Evolutionary conservation across 83 land plant genomes (phyloP), one percentile per base, ranked within the genome.

Genomic region (Thuja plicata): DNA sequence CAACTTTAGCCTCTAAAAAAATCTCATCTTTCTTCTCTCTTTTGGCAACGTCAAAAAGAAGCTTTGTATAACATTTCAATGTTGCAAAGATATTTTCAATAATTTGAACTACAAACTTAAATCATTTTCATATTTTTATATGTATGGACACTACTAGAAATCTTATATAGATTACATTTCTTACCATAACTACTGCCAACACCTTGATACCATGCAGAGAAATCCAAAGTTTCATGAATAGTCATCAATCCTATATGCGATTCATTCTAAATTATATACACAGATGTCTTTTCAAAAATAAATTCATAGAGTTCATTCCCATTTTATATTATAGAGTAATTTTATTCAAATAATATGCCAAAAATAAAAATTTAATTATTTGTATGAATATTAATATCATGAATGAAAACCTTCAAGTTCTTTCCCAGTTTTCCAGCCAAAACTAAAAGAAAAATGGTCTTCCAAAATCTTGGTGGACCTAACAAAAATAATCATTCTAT

Each of bases 391-490:
- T 5, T 3, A 43, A 60, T 37, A 24, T 62, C 70, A 62, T 24
- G n/a, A 5, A 21, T 30, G 32, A 62, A 52, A 60, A 95, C 96
- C 95, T 95, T 94, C 17, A 95, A 86, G 80, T 48, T 55, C 13
- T 92, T 91, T 89, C 93, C 95, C 82, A 95, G 81, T 77, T 95
- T 95, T 21, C 94, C 95, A 12, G 97, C 97, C 79, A 95, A 86
- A 6, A 95, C 97, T 48, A 95, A 87, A 55, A 95, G 89, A 40
- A 95, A 92, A 3, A 92, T 94, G 37, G 97, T 94, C 88, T 95
- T 95, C 52, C 97, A 95, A 21, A 95, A 94, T 8, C 93, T 88
- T 34, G 97, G 97, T 32, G 97, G 97, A 16, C 97, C 97, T 78
- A 95, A 76, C 37, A 95, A 77, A 10, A 95, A 92, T n/a, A 5